A percentile compares a stretch with the other conserved stretches of the same genome.
Evolutionary conservation across 2,329 filamentous ascomycete species (phyloP).

Genomic region (Elsinoe fawcettii): DNA sequence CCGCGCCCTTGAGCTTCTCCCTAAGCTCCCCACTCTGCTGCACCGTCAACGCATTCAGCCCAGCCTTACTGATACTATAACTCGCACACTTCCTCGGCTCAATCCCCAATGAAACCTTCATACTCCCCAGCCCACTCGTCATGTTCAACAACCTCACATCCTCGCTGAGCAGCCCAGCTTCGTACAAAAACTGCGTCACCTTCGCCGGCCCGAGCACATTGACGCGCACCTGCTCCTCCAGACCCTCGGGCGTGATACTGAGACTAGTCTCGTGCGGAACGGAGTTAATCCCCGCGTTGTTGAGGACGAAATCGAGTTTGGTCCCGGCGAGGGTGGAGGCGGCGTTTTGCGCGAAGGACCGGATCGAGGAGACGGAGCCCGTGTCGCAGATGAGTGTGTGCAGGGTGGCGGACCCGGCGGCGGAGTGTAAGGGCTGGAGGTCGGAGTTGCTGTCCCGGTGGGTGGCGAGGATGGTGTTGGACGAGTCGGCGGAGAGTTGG

Average conservation of each 20-base stretch:
- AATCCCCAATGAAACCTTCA: constrained; percentile 27
- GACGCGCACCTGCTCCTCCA: constrained; percentile 36
- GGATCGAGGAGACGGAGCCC: constrained; percentile 30
- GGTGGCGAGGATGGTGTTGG: constrained; percentile 35
- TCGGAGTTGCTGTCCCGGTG: constrained; percentile 30
- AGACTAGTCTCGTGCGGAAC: constrained; percentile 33
- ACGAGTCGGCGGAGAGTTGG: constrained; percentile 27
- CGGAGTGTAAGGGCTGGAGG: constrained; percentile 22
- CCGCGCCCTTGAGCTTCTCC: constrained; percentile 26
- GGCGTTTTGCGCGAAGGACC: constrained; percentile 30
- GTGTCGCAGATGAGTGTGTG: constrained; percentile 38
- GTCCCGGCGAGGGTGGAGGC: constrained; percentile 26
- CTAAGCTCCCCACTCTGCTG: constrained; percentile 35
- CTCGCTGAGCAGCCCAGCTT: constrained; percentile 23
- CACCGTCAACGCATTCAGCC: constrained; percentile 38
- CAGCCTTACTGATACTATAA: constrained; percentile 39
- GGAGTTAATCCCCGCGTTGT: constrained; percentile 38
- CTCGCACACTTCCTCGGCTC: constrained; percentile 30
- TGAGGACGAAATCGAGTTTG: constrained; percentile 38
- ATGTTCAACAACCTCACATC: constrained; percentile 32
- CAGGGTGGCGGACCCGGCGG: constrained; percentile 23
- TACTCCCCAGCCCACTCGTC: constrained; percentile 28
- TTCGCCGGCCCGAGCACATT: constrained; percentile 45
- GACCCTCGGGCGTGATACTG: constrained; percentile 31
- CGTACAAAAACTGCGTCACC: constrained; percentile 33